Evolutionary conservation across 2,329 filamentous ascomycete species (phyloP).

Genomic region (Aspergillus ochraceoroseus): DNA sequence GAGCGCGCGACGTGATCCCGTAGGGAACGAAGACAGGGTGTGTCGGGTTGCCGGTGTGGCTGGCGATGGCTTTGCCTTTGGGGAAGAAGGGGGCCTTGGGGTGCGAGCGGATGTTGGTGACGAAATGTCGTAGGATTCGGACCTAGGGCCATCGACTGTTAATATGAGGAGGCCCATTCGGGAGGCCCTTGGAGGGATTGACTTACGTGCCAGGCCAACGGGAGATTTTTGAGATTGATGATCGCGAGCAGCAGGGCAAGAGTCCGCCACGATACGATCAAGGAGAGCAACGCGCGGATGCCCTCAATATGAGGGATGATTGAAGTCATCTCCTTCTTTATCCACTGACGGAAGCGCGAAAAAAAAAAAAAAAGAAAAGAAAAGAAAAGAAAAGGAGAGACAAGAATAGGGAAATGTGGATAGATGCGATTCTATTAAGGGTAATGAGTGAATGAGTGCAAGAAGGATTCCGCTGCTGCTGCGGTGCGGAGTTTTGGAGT

Average conservation of each 20-base stretch:
- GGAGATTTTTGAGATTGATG: slow-evolving; percentile 38
- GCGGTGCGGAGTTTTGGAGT: not conserved
- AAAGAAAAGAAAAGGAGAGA: not conserved
- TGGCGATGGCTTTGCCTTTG: slow-evolving; percentile 34
- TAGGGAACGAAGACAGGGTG: slow-evolving; percentile 68
- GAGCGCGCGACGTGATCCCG: slow-evolving; percentile 61
- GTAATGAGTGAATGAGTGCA: not conserved
- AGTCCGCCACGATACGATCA: slow-evolving; percentile 33
- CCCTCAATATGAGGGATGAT: slow-evolving; percentile 20
- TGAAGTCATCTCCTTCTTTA: slow-evolving; percentile 8
- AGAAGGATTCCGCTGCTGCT: not conserved
- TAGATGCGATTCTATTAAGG: too few species aligned
- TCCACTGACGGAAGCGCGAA: slow-evolving; percentile 1
- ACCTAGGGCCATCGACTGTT: slow-evolving; percentile 39
- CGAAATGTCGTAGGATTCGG: slow-evolving; percentile 56
- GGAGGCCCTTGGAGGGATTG: not conserved
- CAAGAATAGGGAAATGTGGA: not conserved
- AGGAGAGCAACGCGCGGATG: slow-evolving; percentile 20
- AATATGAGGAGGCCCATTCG: not conserved
- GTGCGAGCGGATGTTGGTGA: slow-evolving; percentile 52
- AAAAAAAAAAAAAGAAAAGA: not conserved
- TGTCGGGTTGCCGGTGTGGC: slow-evolving; percentile 34
- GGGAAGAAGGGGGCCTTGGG: slow-evolving; percentile 47
- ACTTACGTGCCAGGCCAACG: slow-evolving; percentile 41
- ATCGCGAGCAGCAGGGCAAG: slow-evolving; percentile 37